Evolutionary conservation across 2,329 filamentous ascomycete species (phyloP).

Genomic region (Paradendryphiella salina): DNA sequence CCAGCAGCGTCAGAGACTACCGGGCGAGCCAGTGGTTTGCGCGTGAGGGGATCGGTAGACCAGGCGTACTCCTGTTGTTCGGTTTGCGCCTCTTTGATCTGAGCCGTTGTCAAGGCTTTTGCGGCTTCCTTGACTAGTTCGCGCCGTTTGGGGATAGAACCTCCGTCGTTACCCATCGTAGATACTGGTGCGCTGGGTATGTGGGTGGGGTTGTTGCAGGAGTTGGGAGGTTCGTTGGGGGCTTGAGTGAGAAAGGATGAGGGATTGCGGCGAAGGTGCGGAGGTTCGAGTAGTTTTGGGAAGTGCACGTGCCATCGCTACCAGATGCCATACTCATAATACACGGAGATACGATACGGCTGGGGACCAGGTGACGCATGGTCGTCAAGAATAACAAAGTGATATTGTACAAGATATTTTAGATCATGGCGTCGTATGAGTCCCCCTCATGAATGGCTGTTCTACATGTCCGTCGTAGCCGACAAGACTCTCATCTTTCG

Average conservation of each 20-base stretch:
- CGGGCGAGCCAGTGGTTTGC: constrained; percentile 70
- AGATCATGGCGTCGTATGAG: background rate
- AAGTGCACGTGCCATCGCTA: constrained; percentile 13
- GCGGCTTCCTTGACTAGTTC: constrained; percentile 96
- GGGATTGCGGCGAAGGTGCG: constrained; percentile 27
- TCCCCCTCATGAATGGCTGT: background rate
- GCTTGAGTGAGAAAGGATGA: constrained; percentile 1
- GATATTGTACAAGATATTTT: constrained; percentile 8
- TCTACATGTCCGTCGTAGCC: constrained; percentile 2
- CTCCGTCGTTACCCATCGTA: constrained; percentile 94
- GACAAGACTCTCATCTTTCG: constrained; percentile 1
- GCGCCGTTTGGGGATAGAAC: constrained; percentile 89
- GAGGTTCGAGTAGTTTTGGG: constrained; percentile 24
- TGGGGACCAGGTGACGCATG: background rate
- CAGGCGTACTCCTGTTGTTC: constrained; percentile 87
- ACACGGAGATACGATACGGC: background rate
- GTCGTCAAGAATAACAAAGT: background rate
- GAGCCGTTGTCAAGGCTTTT: constrained; percentile 75
- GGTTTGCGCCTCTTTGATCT: constrained; percentile 84
- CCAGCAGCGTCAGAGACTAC: constrained; percentile 85
- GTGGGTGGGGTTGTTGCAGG: background rate
- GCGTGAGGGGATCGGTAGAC: constrained; percentile 85
- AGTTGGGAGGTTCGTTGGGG: background rate
- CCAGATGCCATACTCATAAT: background rate
- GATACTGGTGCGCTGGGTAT: background rate